phyloP scores from a whole-genome alignment of 2,329 filamentous ascomycete species.

The Fusarium sp. region DNA sequence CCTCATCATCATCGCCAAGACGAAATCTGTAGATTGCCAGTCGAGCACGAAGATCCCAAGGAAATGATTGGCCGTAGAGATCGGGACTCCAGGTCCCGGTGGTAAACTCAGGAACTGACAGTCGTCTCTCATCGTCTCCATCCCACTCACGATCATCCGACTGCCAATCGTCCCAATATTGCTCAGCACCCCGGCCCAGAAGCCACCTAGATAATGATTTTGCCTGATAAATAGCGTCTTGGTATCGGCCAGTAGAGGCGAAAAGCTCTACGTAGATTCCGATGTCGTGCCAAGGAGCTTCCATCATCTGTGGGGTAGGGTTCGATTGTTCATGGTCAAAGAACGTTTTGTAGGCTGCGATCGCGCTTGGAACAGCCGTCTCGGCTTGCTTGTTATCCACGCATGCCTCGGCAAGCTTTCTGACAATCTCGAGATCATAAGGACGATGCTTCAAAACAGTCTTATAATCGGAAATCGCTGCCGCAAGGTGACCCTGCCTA shows the following conservation, averaged over 20 bases:
- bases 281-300: slow-evolving; percentile 83
- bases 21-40: slow-evolving; percentile 87
- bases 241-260: slow-evolving; percentile 73
- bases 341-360: slow-evolving; percentile 64
- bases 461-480: slow-evolving; percentile 72
- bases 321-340: slow-evolving; percentile 60
- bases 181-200: slow-evolving; percentile 80
- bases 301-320: slow-evolving; percentile 52
- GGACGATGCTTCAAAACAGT: slow-evolving; percentile 67
- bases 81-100: slow-evolving; percentile 66
- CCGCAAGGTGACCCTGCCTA: slow-evolving; percentile 67
- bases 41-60: slow-evolving; percentile 86
- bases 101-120: slow-evolving; percentile 73
- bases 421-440: slow-evolving; percentile 68
- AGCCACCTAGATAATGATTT: slow-evolving; percentile 86
- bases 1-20: slow-evolving; percentile 79
- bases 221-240: slow-evolving; percentile 77
- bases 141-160: slow-evolving; percentile 95
- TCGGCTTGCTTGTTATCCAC: slow-evolving; percentile 67
- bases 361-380: slow-evolving; percentile 57
- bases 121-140: slow-evolving; percentile 77
- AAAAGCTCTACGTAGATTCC: slow-evolving; percentile 90
- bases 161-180: slow-evolving; percentile 81
- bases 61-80: slow-evolving; percentile 81
- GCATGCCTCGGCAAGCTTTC: slow-evolving; percentile 71